phyloP scores from a whole-genome alignment of 176 grass and related monocot species.

The Elymus sibiricus region DNA sequence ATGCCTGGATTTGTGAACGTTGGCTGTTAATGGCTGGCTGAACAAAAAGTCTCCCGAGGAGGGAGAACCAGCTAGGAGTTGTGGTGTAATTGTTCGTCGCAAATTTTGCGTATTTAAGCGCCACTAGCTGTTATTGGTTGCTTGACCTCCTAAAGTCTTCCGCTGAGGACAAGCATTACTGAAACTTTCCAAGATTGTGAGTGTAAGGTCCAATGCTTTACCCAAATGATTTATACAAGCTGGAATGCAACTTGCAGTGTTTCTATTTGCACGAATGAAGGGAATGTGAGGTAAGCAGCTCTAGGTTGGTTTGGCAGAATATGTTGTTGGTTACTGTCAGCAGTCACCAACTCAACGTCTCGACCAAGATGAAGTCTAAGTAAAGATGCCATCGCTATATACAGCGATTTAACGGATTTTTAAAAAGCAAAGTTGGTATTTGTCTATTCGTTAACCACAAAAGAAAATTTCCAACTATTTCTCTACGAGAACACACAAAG shows the following conservation, averaged over 20 bases:
- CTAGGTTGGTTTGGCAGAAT: neutral
- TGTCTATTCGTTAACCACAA: too few relatives aligned
- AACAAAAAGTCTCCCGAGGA: neutral
- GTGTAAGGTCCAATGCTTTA: neutral
- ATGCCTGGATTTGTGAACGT: neutral
- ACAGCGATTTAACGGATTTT: too few relatives aligned
- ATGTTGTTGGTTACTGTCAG: neutral
- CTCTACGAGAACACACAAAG: too few relatives aligned
- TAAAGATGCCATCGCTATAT: too few relatives aligned
- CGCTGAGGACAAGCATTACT: neutral
- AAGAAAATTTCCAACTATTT: too few relatives aligned
- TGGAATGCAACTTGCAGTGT: conserved; percentile 3
- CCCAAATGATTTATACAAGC: neutral
- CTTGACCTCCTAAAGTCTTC: conserved; percentile 6
- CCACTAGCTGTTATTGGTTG: neutral
- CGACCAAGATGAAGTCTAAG: too few relatives aligned
- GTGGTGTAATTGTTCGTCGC: neutral
- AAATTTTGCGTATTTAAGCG: neutral
- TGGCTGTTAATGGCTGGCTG: neutral
- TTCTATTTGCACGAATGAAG: neutral
- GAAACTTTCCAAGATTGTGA: neutral
- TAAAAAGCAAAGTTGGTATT: too few relatives aligned
- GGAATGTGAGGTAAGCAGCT: neutral
- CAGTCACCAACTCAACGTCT: neutral
- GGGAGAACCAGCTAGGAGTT: neutral